Evolutionary conservation across 2,329 filamentous ascomycete species (phyloP).

Genomic region (Colletotrichum chrysophilum): DNA sequence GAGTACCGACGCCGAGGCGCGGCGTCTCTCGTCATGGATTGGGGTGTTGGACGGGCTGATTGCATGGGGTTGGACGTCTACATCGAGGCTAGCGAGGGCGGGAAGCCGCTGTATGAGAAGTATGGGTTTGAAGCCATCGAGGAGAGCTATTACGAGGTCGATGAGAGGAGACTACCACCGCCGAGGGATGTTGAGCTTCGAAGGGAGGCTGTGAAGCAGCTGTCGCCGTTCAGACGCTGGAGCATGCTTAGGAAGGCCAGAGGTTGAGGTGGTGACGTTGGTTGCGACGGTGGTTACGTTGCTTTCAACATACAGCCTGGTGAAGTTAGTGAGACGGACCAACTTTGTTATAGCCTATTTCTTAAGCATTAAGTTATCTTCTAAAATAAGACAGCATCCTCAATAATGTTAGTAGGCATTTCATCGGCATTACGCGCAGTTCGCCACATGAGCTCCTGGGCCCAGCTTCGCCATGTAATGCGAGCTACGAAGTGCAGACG

Average conservation of each 20-base stretch:
- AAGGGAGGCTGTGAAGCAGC: background rate
- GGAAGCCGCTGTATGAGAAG: constrained; percentile 35
- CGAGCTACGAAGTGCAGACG: background rate
- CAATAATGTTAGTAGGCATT: background rate
- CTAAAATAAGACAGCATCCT: background rate
- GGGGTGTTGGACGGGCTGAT: constrained; percentile 39
- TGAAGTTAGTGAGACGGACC: background rate
- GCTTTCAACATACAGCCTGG: background rate
- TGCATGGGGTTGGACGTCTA: constrained; percentile 35
- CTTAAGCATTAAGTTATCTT: background rate
- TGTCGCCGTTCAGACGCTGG: background rate
- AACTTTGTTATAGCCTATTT: background rate
- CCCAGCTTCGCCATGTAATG: background rate
- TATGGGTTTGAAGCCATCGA: constrained; percentile 35
- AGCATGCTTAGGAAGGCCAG: background rate
- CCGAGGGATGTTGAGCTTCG: background rate
- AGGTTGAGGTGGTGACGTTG: background rate
- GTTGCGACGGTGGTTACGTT: background rate
- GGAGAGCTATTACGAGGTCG: background rate
- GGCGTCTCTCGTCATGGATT: constrained; percentile 36
- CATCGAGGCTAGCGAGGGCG: constrained; percentile 38
- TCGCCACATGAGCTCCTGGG: background rate
- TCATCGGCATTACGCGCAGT: background rate
- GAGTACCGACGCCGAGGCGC: constrained; percentile 39
- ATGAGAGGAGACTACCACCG: background rate